phyloP scores from a whole-genome alignment of 2,329 filamentous ascomycete species.

The Ampelomyces quisqualis region DNA sequence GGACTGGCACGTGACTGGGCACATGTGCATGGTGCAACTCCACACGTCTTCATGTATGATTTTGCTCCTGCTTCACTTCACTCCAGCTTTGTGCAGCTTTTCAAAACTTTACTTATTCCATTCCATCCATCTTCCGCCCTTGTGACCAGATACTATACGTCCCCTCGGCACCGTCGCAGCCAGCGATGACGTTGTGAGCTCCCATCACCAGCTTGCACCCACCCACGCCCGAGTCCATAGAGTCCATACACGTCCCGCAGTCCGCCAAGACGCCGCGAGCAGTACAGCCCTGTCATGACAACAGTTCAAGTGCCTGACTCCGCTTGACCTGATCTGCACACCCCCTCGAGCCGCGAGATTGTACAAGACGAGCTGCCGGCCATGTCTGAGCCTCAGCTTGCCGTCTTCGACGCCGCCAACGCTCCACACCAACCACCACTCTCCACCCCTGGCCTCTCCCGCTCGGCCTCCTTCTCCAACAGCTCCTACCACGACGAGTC shows the following conservation, averaged over 20 bases:
- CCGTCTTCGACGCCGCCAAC: conserved; percentile 44
- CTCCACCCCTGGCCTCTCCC: conserved; percentile 62
- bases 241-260: conserved; percentile 2
- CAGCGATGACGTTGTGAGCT: conserved; percentile 23
- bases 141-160: neutral
- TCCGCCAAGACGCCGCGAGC: conserved; percentile 1
- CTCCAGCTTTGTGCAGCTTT: neutral
- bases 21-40: too few species aligned
- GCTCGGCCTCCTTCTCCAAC: conserved; percentile 78
- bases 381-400: conserved; percentile 39
- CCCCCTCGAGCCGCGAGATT: conserved; percentile 29
- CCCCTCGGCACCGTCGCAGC: conserved; percentile 4
- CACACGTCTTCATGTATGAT: neutral
- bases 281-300: conserved; percentile 28
- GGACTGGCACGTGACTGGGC: conserved; percentile 4
- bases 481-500: conserved; percentile 84
- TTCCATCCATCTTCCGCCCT: neutral
- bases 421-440: conserved; percentile 47
- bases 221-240: conserved; percentile 25
- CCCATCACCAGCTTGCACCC: conserved; percentile 35
- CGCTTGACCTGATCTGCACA: conserved; percentile 15
- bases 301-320: conserved; percentile 18
- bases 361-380: conserved; percentile 33
- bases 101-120: neutral
- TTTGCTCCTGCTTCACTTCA: neutral